A percentile compares a stretch with the other conserved stretches of the same genome.
Evolutionary conservation across 352 stramenopile genomes (phyloP).

Genomic region (Globisporangium takayamanum): DNA sequence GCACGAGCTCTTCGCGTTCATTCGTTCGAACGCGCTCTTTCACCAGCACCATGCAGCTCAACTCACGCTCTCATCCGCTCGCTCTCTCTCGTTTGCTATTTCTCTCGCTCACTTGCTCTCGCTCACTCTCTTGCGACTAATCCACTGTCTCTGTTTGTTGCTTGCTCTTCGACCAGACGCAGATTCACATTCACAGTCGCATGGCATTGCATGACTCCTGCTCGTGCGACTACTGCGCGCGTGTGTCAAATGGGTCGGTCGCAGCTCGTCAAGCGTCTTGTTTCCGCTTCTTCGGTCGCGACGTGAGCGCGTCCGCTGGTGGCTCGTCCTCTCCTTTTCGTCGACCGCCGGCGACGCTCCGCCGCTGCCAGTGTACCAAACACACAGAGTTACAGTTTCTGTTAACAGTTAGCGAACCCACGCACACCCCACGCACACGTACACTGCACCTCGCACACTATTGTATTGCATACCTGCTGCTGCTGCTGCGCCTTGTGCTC

Average conservation of each 20-base stretch:
- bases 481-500: conserved; percentile 47
- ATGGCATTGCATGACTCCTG: conserved; percentile 4
- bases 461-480: conserved; percentile 48
- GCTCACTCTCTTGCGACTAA: conserved; percentile 14
- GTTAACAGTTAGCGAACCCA: conserved; percentile 51
- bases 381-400: conserved; percentile 82
- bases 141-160: background rate
- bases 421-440: conserved; percentile 13
- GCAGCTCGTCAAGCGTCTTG: conserved; percentile 40
- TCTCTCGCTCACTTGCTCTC: conserved; percentile 11
- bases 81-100: conserved; percentile 11
- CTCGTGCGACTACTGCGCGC: background rate
- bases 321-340: conserved; percentile 63
- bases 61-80: background rate
- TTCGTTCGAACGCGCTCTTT: no score
- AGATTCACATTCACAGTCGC: conserved; percentile 8
- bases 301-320: conserved; percentile 23
- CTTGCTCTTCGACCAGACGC: background rate
- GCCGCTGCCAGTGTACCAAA: conserved; percentile 78
- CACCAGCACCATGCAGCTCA: conserved; percentile 13
- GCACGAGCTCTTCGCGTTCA: no score
- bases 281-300: conserved; percentile 74
- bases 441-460: conserved; percentile 11
- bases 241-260: background rate
- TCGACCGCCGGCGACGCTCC: conserved; percentile 55